Conservation (phyloP, 2,329 filamentous ascomycete genomes). For the Talaromyces sp. region DNA sequence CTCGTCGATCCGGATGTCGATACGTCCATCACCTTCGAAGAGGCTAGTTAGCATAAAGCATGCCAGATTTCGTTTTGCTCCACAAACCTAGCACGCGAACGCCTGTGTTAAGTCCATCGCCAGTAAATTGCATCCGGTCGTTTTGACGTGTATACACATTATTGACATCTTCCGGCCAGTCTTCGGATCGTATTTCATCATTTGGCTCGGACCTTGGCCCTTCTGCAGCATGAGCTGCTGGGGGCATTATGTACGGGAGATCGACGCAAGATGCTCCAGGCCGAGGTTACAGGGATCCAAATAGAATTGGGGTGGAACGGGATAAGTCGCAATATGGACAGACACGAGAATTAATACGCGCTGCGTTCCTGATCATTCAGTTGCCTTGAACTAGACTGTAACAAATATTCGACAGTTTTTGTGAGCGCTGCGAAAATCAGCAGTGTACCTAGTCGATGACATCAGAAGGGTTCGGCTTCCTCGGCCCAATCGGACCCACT, state of each 20-base stretch:
- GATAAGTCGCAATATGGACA: neutral
- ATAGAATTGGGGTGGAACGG: neutral
- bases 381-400: neutral
- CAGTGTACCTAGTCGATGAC: conserved; percentile 1
- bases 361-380: no score
- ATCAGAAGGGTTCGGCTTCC: neutral
- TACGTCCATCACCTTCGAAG: conserved; percentile 22
- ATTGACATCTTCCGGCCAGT: conserved; percentile 13
- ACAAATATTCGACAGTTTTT: no score
- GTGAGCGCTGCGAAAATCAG: neutral
- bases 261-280: neutral
- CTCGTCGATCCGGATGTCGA: conserved; percentile 27
- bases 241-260: conserved; percentile 1
- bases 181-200: conserved; percentile 6
- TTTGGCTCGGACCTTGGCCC: neutral
- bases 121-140: conserved; percentile 19
- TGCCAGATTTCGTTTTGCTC: neutral
- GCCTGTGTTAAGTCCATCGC: conserved; percentile 22
- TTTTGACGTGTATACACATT: neutral
- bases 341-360: neutral
- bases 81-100: conserved; percentile 17
- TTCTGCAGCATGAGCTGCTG: neutral
- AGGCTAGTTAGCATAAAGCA: neutral
- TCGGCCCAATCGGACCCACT: neutral
- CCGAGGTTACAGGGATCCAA: neutral